Percentiles rank a stretch among this genome's conserved stretches.
phyloP scores from a whole-genome alignment of 2,329 filamentous ascomycete species.

The Karstenula rhodostoma region DNA sequence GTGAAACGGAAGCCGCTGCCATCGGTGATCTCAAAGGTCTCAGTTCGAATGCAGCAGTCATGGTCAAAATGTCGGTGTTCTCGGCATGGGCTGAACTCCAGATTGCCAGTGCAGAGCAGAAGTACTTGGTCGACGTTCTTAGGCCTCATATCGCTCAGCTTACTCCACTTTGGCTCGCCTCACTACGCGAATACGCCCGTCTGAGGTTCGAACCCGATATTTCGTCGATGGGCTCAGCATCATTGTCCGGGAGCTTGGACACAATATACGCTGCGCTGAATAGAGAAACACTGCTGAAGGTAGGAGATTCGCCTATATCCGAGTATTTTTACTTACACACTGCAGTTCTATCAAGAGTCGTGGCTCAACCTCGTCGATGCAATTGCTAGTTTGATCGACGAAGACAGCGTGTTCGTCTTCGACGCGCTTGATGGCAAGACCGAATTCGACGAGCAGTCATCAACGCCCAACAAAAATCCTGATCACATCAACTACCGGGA shows the following conservation, averaged over 20 bases:
- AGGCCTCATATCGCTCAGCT: slow-evolving; percentile 89
- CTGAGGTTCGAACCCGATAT: slow-evolving; percentile 97
- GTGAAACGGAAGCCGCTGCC: slow-evolving; percentile 78
- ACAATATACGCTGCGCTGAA: slow-evolving; percentile 95
- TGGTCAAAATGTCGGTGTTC: slow-evolving; percentile 98
- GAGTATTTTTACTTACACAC: slow-evolving; percentile 18
- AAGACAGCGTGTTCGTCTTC: slow-evolving; percentile 97
- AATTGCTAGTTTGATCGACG: slow-evolving; percentile 95
- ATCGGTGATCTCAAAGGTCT: slow-evolving; percentile 94
- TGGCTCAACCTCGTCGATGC: slow-evolving; percentile 98
- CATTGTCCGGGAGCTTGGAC: slow-evolving; percentile 84
- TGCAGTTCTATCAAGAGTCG: slow-evolving; percentile 89
- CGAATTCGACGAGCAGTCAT: slow-evolving; percentile 41
- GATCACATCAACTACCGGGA: slow-evolving; percentile 94
- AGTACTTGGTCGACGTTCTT: slow-evolving; percentile 86
- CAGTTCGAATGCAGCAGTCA: slow-evolving; percentile 94
- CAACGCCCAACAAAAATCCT: slow-evolving; percentile 61
- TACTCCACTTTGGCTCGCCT: slow-evolving; percentile 93
- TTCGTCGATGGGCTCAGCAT: slow-evolving; percentile 83
- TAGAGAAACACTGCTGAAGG: slow-evolving; percentile 85
- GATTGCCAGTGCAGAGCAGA: slow-evolving; percentile 91
- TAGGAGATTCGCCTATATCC: slow-evolving; percentile 32
- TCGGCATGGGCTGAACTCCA: slow-evolving; percentile 97
- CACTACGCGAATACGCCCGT: slow-evolving; percentile 90
- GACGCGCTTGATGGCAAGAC: slow-evolving; percentile 90